Percentiles rank a stretch among this genome's conserved stretches.
These are phyloP conservation scores for Pseudocercospora macadamiae DNA, from an alignment of 2,329 filamentous ascomycete genomes.

Conservation along the genomic window DNA sequence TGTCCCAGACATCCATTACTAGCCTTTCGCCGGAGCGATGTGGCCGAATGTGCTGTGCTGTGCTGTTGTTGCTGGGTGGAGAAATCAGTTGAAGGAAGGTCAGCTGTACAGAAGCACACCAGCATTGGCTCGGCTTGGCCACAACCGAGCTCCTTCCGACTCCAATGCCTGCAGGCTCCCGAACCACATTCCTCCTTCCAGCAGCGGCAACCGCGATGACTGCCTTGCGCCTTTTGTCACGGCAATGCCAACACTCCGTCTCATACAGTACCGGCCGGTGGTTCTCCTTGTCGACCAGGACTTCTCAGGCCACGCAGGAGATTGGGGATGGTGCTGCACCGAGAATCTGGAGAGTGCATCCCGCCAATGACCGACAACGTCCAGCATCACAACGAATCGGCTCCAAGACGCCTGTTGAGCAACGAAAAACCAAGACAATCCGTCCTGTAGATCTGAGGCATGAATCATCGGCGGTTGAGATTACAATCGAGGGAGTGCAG, in stretches of 20 bases:
- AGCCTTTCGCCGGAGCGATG: not conserved
- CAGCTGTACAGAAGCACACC: too few relatives aligned
- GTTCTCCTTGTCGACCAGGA: not conserved
- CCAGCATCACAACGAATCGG: too few relatives aligned
- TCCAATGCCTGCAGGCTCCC: not conserved
- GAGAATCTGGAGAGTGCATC: not conserved
- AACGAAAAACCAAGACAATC: too few relatives aligned
- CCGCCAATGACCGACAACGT: too few relatives aligned
- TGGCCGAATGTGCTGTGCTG: not conserved
- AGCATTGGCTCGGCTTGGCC: not conserved
- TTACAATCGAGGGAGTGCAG: slow-evolving; percentile 4
- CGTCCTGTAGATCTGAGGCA: too few relatives aligned
- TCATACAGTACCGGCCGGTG: not conserved
- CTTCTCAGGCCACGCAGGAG: not conserved
- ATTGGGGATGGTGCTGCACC: not conserved
- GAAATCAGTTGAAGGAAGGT: too few relatives aligned
- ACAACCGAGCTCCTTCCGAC: not conserved
- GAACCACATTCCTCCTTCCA: not conserved
- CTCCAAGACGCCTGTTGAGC: too few relatives aligned
- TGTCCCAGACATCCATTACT: slow-evolving; percentile 64
- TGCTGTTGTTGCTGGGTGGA: slow-evolving; percentile 1
- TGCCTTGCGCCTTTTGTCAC: not conserved
- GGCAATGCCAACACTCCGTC: not conserved
- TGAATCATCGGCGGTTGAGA: not conserved
- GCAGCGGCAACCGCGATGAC: not conserved